Percentiles rank a stretch among this genome's conserved stretches.
Conservation (phyloP, 1,284 basidiomycete species). For the Termitomyces sp. region DNA sequence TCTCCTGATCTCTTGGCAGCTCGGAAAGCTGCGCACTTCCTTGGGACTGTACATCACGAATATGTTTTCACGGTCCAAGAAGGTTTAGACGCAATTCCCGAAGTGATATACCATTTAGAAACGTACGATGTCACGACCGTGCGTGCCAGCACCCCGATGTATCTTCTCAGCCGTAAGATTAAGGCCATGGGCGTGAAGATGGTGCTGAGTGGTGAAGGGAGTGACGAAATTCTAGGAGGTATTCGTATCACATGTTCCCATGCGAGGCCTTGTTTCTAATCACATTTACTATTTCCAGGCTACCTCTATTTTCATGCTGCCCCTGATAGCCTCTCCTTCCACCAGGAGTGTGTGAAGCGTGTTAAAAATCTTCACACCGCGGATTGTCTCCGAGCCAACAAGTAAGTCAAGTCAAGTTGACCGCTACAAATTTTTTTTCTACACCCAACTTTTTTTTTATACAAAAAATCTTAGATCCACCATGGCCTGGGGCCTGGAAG, state of each 20-base stretch:
- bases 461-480: conserved; percentile 73
- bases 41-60: conserved; percentile 97
- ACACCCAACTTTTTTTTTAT: conserved; percentile 1
- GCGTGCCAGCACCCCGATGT: conserved; percentile 97
- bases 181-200: conserved; percentile 99
- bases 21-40: conserved; percentile 87
- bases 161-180: conserved; percentile 95
- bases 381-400: conserved; percentile 98
- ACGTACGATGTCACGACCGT: conserved; percentile 99
- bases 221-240: conserved; percentile 97
- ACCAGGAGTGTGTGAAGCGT: conserved; percentile 92
- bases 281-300: conserved; percentile 39
- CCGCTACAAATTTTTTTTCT: neutral
- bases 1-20: conserved; percentile 96
- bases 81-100: conserved; percentile 94
- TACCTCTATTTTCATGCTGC: conserved; percentile 99
- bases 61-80: conserved; percentile 99
- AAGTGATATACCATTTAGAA: conserved; percentile 98
- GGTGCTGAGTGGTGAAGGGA: conserved; percentile 97
- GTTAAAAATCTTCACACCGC: conserved; percentile 98
- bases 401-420: conserved; percentile 46
- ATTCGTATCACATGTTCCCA: conserved; percentile 7
- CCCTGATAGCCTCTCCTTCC: conserved; percentile 85
- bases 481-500: conserved; percentile 99
- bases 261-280: neutral